Evolutionary conservation across 371 early-diverging fungal genomes (phyloP).

Genomic region (Syncephalastrum sp.): DNA sequence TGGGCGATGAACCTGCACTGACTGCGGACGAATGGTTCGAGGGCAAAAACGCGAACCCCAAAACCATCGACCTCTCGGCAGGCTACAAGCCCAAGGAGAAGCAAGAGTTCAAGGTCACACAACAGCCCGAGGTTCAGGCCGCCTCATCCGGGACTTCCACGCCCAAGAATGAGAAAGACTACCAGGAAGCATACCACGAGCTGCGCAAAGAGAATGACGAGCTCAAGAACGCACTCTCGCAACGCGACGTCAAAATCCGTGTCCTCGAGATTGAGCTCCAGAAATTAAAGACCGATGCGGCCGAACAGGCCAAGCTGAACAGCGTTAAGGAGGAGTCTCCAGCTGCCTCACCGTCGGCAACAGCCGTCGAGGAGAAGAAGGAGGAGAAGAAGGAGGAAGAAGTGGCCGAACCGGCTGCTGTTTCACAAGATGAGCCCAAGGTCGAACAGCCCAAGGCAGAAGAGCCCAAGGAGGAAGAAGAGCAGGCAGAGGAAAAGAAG

Average conservation of each 20-base stretch:
- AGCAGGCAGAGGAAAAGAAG: too few relatives aligned
- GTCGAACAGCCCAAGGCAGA: too few relatives aligned
- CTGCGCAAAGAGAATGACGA: slow-evolving; percentile 82
- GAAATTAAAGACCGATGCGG: slow-evolving; percentile 43
- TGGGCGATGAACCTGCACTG: slow-evolving; percentile 81
- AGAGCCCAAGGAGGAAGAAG: too few relatives aligned
- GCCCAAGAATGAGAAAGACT: slow-evolving; percentile 64
- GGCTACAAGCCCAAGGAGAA: slow-evolving; percentile 72
- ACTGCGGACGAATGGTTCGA: slow-evolving; percentile 89
- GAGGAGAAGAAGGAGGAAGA: too few relatives aligned
- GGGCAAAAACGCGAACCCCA: slow-evolving; percentile 80
- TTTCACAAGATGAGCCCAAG: too few relatives aligned
- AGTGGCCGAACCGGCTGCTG: too few relatives aligned
- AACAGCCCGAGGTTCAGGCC: slow-evolving; percentile 50
- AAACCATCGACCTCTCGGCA: slow-evolving; percentile 79
- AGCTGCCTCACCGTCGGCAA: too few relatives aligned
- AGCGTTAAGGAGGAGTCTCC: too few relatives aligned
- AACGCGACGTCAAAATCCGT: slow-evolving; percentile 79
- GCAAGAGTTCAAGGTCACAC: slow-evolving; percentile 74
- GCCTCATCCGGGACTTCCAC: slow-evolving; percentile 12
- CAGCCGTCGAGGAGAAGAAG: too few relatives aligned
- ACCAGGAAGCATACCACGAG: slow-evolving; percentile 74
- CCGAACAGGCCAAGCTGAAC: slow-evolving; percentile 17
- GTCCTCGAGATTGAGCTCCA: slow-evolving; percentile 74
- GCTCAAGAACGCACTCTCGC: slow-evolving; percentile 72